Evolutionary conservation across 192 early-diverging fungal species (phyloP).

Genomic region (Backusella tuberculispora): DNA sequence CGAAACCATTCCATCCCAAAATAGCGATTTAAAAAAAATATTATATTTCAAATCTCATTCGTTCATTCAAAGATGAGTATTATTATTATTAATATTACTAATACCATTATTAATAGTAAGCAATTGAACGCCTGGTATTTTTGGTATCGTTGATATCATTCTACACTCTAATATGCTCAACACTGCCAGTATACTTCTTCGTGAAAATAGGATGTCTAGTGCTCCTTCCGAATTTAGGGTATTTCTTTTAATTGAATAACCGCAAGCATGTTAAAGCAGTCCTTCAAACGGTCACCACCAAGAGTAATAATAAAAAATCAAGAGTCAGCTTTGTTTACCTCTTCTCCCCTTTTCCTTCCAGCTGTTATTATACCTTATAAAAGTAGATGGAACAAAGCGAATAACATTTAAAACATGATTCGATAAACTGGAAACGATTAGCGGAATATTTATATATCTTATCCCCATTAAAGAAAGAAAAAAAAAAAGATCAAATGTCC

Average conservation of each 20-base stretch:
- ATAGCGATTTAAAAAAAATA: not conserved
- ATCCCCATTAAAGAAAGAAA: not conserved
- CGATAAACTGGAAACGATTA: not conserved
- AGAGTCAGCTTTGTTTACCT: constrained; percentile 1
- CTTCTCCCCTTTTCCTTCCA: not conserved
- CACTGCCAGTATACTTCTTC: not conserved
- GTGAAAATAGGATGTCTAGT: not conserved
- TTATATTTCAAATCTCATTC: not conserved
- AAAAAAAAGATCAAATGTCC: not conserved
- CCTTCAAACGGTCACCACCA: not conserved
- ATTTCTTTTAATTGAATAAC: not conserved
- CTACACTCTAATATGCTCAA: not conserved
- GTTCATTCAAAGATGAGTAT: not conserved
- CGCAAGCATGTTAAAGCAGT: constrained; percentile 6
- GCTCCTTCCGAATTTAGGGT: not conserved
- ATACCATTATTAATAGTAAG: not conserved
- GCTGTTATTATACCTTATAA: not conserved
- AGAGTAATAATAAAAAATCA: too few species aligned
- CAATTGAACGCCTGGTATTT: not conserved
- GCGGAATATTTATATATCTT: not conserved
- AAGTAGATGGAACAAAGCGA: not conserved
- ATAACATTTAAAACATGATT: not conserved
- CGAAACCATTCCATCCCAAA: not conserved
- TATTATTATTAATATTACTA: not conserved
- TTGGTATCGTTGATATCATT: not conserved